Evolutionary conservation across 108 stramenopile species (phyloP).

Genomic region (Phaeodactylum tricornutum): DNA sequence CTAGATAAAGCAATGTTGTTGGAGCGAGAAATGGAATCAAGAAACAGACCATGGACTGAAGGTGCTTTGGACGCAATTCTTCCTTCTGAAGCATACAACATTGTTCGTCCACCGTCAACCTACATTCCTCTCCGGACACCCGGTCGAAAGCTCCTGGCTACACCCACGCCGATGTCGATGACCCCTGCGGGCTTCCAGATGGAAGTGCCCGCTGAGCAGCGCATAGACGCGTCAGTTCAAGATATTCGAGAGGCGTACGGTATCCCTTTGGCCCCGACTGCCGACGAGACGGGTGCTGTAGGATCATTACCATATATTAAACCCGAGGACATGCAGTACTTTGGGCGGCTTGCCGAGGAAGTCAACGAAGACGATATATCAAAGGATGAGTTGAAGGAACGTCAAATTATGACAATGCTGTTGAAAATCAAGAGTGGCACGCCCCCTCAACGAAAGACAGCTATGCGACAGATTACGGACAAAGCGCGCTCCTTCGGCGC

Average conservation of each 20-base stretch:
- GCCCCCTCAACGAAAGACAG: constrained; percentile 97
- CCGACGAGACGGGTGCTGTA: constrained; percentile 32
- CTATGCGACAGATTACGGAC: constrained; percentile 97
- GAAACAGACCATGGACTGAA: constrained; percentile 94
- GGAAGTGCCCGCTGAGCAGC: constrained; percentile 84
- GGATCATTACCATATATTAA: constrained; percentile 90
- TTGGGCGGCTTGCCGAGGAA: constrained; percentile 92
- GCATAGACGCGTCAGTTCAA: constrained; percentile 54
- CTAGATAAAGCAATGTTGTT: constrained; percentile 74
- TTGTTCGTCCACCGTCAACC: constrained; percentile 79
- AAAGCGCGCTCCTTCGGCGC: constrained; percentile 93
- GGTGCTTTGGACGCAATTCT: constrained; percentile 94
- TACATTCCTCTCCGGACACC: constrained; percentile 95
- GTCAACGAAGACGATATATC: constrained; percentile 58
- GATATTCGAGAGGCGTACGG: constrained; percentile 91
- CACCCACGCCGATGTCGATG: constrained; percentile 79
- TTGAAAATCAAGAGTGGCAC: constrained; percentile 98
- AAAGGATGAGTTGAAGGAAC: constrained; percentile 76
- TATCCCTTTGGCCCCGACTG: constrained; percentile 65
- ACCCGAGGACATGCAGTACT: constrained; percentile 98
- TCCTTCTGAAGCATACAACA: constrained; percentile 79
- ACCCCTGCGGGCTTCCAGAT: constrained; percentile 88
- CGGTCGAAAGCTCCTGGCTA: constrained; percentile 78
- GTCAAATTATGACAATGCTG: constrained; percentile 86
- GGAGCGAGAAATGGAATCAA: constrained; percentile 91